phyloP scores from a whole-genome alignment of 805 yeast species.

The Dipodascus geniculatus region DNA sequence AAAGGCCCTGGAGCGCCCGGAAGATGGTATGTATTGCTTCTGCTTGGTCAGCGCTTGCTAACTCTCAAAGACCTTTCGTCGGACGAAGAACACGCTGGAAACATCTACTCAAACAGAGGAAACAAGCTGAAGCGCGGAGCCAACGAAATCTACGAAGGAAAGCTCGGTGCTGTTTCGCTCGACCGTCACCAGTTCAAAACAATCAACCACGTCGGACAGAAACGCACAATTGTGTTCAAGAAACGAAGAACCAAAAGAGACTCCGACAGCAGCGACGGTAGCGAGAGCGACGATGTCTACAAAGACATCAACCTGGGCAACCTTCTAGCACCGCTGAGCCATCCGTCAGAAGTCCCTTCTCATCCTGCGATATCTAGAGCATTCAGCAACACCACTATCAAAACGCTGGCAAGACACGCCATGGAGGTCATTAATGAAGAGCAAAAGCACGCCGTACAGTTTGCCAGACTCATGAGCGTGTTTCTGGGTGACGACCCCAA shows the following conservation, averaged over 20 bases:
- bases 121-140: conserved; percentile 44
- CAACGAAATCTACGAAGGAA: conserved; percentile 34
- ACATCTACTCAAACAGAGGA: conserved; percentile 40
- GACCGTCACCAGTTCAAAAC: conserved; percentile 20
- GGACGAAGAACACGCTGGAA: conserved; percentile 17
- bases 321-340: conserved; percentile 64
- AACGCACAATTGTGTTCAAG: conserved; percentile 19
- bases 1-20: conserved; percentile 22
- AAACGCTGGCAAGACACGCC: conserved; percentile 56
- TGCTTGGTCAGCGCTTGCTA: neutral
- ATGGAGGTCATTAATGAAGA: conserved; percentile 72
- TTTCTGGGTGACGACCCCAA: conserved; percentile 81
- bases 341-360: conserved; percentile 65
- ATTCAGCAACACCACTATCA: conserved; percentile 44
- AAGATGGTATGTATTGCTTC: conserved; percentile 10
- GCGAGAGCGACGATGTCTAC: conserved; percentile 30
- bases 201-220: conserved; percentile 19
- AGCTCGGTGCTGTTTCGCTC: conserved; percentile 23
- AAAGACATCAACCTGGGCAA: conserved; percentile 40
- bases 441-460: conserved; percentile 60
- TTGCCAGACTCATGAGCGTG: conserved; percentile 61
- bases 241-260: conserved; percentile 12
- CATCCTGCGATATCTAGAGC: conserved; percentile 62
- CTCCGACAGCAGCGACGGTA: conserved; percentile 5
- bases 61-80: conserved; percentile 18